These are phyloP conservation scores for Funneliformis caledonium DNA, from an alignment of 371 early-diverging fungal species.

Conservation along the genomic window DNA sequence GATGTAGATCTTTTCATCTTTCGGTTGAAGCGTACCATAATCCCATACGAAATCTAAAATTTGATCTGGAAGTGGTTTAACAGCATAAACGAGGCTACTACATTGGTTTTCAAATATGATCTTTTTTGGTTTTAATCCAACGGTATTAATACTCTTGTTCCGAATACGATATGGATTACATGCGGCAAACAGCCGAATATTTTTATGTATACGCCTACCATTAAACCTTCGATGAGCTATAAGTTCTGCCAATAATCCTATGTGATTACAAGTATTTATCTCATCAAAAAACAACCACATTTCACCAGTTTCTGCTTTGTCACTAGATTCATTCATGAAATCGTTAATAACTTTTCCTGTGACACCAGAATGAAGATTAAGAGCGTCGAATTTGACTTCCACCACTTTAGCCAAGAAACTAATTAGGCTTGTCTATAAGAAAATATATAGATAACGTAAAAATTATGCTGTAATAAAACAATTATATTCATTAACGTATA, in stretches of 20 bases:
- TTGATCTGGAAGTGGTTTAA: conserved; percentile 39
- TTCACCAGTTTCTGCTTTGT: conserved; percentile 20
- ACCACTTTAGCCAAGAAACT: conserved; percentile 29
- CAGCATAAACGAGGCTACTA: conserved; percentile 41
- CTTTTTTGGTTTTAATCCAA: conserved; percentile 21
- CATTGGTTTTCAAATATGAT: conserved; percentile 29
- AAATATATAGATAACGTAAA: no score
- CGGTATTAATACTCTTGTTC: not conserved
- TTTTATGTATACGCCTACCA: conserved; percentile 30
- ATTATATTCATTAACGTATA: no score
- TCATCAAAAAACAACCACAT: conserved; percentile 41
- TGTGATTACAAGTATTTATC: conserved; percentile 41
- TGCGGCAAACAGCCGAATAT: conserved; percentile 41
- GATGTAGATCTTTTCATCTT: conserved; percentile 38
- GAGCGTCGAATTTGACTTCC: conserved; percentile 13
- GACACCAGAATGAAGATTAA: conserved; percentile 34
- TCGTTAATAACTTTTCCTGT: not conserved
- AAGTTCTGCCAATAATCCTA: conserved; percentile 28
- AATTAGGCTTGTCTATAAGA: conserved; percentile 17
- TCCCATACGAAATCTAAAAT: conserved; percentile 42
- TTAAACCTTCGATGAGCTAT: conserved; percentile 32
- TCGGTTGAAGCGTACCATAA: conserved; percentile 40
- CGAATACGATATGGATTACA: conserved; percentile 42
- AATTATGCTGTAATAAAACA: no score
- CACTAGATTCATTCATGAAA: conserved; percentile 18